Base-by-base conservation (phyloP, 305 asterid species). In the Euphrasia arctica region DNA sequence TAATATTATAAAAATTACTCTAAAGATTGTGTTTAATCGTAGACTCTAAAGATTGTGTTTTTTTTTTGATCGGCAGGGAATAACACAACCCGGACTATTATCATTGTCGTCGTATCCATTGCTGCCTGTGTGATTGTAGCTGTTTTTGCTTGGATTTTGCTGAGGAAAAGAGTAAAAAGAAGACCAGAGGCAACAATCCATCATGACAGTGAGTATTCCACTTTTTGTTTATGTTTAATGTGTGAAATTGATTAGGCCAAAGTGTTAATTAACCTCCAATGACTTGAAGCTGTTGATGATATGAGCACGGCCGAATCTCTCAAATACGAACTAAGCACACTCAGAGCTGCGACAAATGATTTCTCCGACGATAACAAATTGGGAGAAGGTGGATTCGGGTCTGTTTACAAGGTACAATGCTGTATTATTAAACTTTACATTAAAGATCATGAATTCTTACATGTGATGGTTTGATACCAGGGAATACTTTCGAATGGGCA, bases 401-500 rank as follows among this genome's bases (percentile, higher is more conserved):
- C 22, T 18, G 22, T 18, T 18, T 18, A 18, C 22, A 18, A 18
- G 22, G 22, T 18, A 18, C 22, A 18, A 18, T 18, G 22, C 22
- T 18, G 22, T 18, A 18, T 18, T 18, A 18, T 18, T 18, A 18
- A 18, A 18, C 22, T 18, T 18, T 18, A 18, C 22, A 18, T 18
- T 18, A 18, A 18, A 18, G 22, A 18, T 18, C 22, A 18, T 18
- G 22, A 18, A 18, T 18, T 18, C 22, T 18, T 18, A 18, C 22
- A 18, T 18, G 22, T 18, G 22, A 18, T 18, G 22, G 22, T 18
- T 18, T 18, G 22, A 18, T 34, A 10, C 36, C 43, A 83, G 87
- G 90, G 85, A 29, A 56, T n/a, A 47, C 70, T 83, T 58, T 9
- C 10, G 0, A 63, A 61, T n/a, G 85, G 76, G 0, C 60, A 58